Evolutionary conservation across 164 flowering plant species (phyloP).

Genomic region (Kalanchoe fedtschenkoi): DNA sequence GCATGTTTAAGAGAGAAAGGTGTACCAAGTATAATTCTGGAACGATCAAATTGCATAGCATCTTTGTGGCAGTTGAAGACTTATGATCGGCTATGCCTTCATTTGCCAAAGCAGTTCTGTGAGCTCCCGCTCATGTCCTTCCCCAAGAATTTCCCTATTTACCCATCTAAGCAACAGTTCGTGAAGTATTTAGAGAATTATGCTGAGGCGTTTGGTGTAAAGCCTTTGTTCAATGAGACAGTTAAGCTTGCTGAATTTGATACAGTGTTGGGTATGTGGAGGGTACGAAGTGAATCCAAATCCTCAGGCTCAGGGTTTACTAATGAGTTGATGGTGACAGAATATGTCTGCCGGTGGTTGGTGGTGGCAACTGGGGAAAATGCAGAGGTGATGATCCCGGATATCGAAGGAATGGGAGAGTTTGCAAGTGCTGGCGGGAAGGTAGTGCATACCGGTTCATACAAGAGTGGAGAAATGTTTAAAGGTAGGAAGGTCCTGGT

Average conservation of each 20-base stretch:
- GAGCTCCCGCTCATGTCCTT: constrained; percentile 57
- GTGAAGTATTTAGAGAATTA: constrained; percentile 33
- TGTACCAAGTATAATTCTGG: constrained; percentile 36
- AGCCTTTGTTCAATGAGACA: constrained; percentile 32
- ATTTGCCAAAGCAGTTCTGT: constrained; percentile 62
- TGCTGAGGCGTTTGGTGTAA: constrained; percentile 28
- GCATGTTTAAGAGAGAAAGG: constrained; percentile 46
- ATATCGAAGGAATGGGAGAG: constrained; percentile 35
- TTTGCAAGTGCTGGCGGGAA: constrained; percentile 21
- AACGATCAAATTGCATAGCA: constrained; percentile 54
- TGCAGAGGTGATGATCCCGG: constrained; percentile 54
- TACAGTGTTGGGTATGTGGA: constrained; percentile 31
- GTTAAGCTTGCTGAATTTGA: constrained; percentile 40
- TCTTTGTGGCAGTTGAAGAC: constrained; percentile 64
- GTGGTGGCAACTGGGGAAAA: constrained; percentile 60
- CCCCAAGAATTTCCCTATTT: constrained; percentile 45
- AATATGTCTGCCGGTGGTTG: constrained; percentile 42
- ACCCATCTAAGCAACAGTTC: constrained; percentile 51
- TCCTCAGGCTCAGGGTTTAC: not conserved
- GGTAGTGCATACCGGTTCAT: constrained; percentile 36
- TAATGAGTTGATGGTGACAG: constrained; percentile 12
- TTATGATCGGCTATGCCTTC: constrained; percentile 59
- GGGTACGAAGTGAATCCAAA: constrained; percentile 9
- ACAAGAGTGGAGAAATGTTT: constrained; percentile 35
- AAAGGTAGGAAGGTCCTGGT: constrained; percentile 31